Conservation (phyloP, 495 filamentous ascomycete species). For the Aspergillus diversus region DNA sequence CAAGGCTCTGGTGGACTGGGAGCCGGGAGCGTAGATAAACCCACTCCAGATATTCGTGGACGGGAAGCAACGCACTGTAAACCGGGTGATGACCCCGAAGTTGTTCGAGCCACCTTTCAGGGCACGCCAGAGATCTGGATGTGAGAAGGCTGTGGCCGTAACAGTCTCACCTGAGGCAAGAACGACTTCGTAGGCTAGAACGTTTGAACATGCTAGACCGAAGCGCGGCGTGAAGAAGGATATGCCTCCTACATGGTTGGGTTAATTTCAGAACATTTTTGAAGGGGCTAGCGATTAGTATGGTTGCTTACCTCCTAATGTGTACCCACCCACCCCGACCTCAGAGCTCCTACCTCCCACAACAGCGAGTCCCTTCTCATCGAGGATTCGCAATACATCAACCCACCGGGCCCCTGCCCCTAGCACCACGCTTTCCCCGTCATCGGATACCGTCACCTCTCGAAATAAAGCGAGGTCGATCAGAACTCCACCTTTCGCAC, state of each 20-base stretch:
- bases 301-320: constrained; percentile 6
- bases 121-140: constrained; percentile 6
- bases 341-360: constrained; percentile 4
- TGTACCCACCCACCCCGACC: constrained; percentile 3
- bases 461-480: constrained; percentile 8
- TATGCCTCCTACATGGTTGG: background rate
- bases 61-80: constrained; percentile 4
- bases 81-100: constrained; percentile 9
- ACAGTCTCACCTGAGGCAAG: background rate
- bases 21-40: background rate
- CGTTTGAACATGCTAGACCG: background rate
- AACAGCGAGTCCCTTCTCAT: constrained; percentile 3
- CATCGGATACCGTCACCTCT: constrained; percentile 8
- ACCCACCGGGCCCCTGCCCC: background rate
- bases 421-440: constrained; percentile 1
- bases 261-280: background rate
- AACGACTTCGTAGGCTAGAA: constrained; percentile 3
- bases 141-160: background rate
- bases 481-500: constrained; percentile 7
- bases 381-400: constrained; percentile 1
- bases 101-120: constrained; percentile 12
- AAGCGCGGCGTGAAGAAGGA: constrained; percentile 3
- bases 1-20: background rate
- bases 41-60: constrained; percentile 1
- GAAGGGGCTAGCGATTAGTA: background rate